These are phyloP conservation scores for Zymoseptoria brevis DNA, from an alignment of 2,329 filamentous ascomycete species.

Conservation along the genomic window DNA sequence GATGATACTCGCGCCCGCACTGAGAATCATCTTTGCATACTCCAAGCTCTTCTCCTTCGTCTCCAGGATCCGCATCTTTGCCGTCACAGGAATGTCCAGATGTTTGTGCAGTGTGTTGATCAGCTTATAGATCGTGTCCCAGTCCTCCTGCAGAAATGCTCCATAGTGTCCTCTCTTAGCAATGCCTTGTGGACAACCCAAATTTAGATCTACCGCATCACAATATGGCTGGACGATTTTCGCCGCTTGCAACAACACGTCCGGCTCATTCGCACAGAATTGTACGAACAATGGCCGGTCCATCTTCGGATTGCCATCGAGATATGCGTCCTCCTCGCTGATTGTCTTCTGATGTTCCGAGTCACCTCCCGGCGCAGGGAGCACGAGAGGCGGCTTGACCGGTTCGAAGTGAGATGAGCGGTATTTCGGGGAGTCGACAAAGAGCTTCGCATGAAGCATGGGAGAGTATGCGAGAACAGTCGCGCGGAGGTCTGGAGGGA, in stretches of 20 bases:
- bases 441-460: constrained; percentile 92
- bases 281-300: constrained; percentile 92
- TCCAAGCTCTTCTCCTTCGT: constrained; percentile 77
- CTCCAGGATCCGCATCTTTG: constrained; percentile 87
- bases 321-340: constrained; percentile 42
- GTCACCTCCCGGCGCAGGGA: constrained; percentile 15
- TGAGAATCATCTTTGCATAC: constrained; percentile 81
- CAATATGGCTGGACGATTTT: constrained; percentile 74
- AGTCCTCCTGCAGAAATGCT: constrained; percentile 89
- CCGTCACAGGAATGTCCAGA: constrained; percentile 77
- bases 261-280: constrained; percentile 84
- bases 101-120: constrained; percentile 75
- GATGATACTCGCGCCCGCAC: constrained; percentile 83
- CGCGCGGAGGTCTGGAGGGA: constrained; percentile 52
- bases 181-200: constrained; percentile 94
- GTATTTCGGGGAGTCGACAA: constrained; percentile 67
- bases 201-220: constrained; percentile 89
- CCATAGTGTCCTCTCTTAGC: constrained; percentile 86
- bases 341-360: constrained; percentile 14
- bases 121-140: constrained; percentile 70
- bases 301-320: constrained; percentile 78
- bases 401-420: constrained; percentile 76
- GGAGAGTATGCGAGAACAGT: constrained; percentile 82
- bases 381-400: constrained; percentile 29
- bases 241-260: constrained; percentile 72